Base-by-base conservation (phyloP, 129 eudicot genomes). In the Daucus carota region DNA sequence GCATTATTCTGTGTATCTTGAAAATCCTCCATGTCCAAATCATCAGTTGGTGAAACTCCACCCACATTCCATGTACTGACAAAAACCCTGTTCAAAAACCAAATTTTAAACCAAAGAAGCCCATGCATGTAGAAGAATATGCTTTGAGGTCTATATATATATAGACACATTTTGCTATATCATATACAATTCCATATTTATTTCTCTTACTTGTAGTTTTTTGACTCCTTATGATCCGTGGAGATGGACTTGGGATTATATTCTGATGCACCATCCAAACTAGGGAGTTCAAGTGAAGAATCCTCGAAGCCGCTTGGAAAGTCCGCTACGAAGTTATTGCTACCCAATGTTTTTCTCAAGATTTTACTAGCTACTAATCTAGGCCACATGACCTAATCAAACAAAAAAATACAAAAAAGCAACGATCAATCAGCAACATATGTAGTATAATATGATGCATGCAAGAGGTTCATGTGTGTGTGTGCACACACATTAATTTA, bases 61-160 rank as follows among this genome's bases (percentile, higher is more conserved):
- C 92, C 96, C 43, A 87, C 90, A 73, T 90, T 90, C 96, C 96
- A 90, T 14, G 96, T 81, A 57, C 88, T 80, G 66, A 85, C 90
- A 24, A 85, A 87, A 45, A 90, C 78, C 76, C 96, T 90, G 76
- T 73, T 72, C 5, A 48, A 73, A 20, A 46, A 45, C 32, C 32
- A 24, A 42, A 78, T 9, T 7, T 57, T 24, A 57, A 24, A 26
- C 48, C 65, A 57, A n/a, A 57, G 15, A 57, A 57, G 65, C 16
- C 8, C 20, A 63, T 29, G 38, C 22, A 63, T 28, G 13, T 2
- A 10, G n/a, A n/a, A n/a, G n/a, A n/a, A n/a, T n/a, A n/a, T n/a
- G n/a, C n/a, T n/a, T n/a, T n/a, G n/a, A n/a, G n/a, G n/a, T n/a
- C n/a, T n/a, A n/a, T n/a, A n/a, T n/a, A n/a, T n/a, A n/a, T n/a